Percentiles rank a stretch among this genome's conserved stretches.
Evolutionary conservation across 495 filamentous ascomycete species (phyloP).

Genomic region (Jackrogersella minutella): DNA sequence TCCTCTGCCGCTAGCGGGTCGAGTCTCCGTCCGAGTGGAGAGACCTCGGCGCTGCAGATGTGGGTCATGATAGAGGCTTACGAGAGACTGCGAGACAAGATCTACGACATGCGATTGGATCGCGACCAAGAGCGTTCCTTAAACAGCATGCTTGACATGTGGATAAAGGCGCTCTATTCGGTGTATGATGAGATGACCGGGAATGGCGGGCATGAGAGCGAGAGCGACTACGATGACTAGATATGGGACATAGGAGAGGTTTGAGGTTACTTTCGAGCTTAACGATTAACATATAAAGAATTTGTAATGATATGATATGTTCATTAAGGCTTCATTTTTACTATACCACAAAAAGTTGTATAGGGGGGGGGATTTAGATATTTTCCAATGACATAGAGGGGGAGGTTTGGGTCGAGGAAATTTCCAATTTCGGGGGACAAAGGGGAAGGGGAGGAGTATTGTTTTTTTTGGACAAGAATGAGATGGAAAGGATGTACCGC

Average conservation of each 20-base stretch:
- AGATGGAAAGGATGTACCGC: no score
- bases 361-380: no score
- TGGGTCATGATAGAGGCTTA: slow-evolving; percentile 63
- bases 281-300: no score
- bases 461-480: not conserved
- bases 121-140: slow-evolving; percentile 37
- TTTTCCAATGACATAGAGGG: no score
- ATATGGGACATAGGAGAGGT: no score
- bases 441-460: no score
- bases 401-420: not conserved
- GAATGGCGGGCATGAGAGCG: slow-evolving; percentile 38
- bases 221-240: slow-evolving; percentile 45
- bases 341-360: slow-evolving; percentile 3
- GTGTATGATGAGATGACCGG: slow-evolving; percentile 51
- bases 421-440: not conserved
- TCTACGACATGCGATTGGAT: slow-evolving; percentile 36
- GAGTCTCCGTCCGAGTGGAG: slow-evolving; percentile 30
- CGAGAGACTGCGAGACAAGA: slow-evolving; percentile 51
- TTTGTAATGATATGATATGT: slow-evolving; percentile 13
- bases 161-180: slow-evolving; percentile 53
- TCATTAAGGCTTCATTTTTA: not conserved
- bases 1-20: slow-evolving; percentile 44
- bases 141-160: slow-evolving; percentile 52
- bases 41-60: slow-evolving; percentile 65
- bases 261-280: no score